Percentiles rank a stretch among this genome's conserved stretches.
These are phyloP conservation scores for Pseudocercospora musae DNA, from an alignment of 2,329 filamentous ascomycete genomes.

Conservation along the genomic window DNA sequence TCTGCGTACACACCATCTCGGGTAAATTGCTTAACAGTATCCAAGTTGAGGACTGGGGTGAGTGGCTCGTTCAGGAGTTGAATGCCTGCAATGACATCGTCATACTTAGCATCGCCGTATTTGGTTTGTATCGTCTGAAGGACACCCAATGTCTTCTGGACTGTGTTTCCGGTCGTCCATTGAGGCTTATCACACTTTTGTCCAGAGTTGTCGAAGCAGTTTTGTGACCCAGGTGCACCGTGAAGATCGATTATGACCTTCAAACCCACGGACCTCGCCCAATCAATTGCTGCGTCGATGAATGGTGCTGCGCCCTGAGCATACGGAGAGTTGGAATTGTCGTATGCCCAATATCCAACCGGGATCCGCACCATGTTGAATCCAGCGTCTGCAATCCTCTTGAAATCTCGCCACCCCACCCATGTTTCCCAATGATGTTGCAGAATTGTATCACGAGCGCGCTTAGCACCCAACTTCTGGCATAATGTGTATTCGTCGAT, in stretches of 20 bases:
- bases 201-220: slow-evolving; percentile 63
- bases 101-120: slow-evolving; percentile 52
- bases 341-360: slow-evolving; percentile 59
- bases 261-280: slow-evolving; percentile 51
- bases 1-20: slow-evolving; percentile 42
- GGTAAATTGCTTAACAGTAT: slow-evolving; percentile 53
- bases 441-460: slow-evolving; percentile 43
- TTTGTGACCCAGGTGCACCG: slow-evolving; percentile 55
- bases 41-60: slow-evolving; percentile 45
- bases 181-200: slow-evolving; percentile 42
- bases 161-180: slow-evolving; percentile 49
- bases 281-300: slow-evolving; percentile 55
- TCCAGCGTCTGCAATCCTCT: slow-evolving; percentile 54
- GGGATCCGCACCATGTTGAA: slow-evolving; percentile 60
- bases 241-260: slow-evolving; percentile 61
- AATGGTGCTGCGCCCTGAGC: slow-evolving; percentile 52
- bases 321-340: slow-evolving; percentile 50
- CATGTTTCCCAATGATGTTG: slow-evolving; percentile 52
- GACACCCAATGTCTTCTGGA: slow-evolving; percentile 53
- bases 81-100: slow-evolving; percentile 58
- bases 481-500: slow-evolving; percentile 54
- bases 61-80: slow-evolving; percentile 58
- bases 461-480: slow-evolving; percentile 47
- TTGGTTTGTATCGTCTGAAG: slow-evolving; percentile 57
- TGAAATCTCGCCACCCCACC: slow-evolving; percentile 52